phyloP scores from a whole-genome alignment of 192 early-diverging fungal genomes.

The Coemansia javaensis region DNA sequence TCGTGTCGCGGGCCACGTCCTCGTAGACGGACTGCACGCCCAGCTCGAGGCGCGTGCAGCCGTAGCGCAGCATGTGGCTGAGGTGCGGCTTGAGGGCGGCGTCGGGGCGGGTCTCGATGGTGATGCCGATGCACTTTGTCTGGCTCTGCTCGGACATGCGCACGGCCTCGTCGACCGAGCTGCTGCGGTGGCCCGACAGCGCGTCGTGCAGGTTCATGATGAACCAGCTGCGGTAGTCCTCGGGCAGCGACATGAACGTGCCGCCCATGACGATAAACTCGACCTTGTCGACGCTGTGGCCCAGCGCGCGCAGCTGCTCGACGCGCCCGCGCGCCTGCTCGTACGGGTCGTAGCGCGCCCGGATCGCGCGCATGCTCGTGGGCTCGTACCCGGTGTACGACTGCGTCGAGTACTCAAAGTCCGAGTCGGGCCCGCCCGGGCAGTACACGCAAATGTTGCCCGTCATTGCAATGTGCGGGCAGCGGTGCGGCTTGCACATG shows the following conservation, averaged over 20 bases:
- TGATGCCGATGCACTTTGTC: slow-evolving; percentile 98
- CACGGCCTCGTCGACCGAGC: slow-evolving; percentile 96
- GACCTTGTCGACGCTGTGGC: slow-evolving; percentile 96
- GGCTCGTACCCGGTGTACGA: slow-evolving; percentile 99
- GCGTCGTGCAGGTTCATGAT: slow-evolving; percentile 96
- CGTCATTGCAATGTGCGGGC: slow-evolving; percentile 99
- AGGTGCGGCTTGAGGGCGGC: slow-evolving; percentile 97
- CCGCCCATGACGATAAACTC: slow-evolving; percentile 99
- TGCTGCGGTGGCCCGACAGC: slow-evolving; percentile 84
- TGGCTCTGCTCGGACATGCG: slow-evolving; percentile 92
- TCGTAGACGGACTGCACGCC: slow-evolving; percentile 99
- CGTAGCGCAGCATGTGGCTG: slow-evolving; percentile 97
- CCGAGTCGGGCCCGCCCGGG: slow-evolving; percentile 97
- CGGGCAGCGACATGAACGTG: slow-evolving; percentile 94
- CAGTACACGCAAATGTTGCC: slow-evolving; percentile 99
- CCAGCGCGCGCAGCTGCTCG: slow-evolving; percentile 88
- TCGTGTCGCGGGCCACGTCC: slow-evolving; percentile 98
- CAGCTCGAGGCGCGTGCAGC: slow-evolving; percentile 96
- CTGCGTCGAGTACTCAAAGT: slow-evolving; percentile 99
- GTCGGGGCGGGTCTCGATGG: slow-evolving; percentile 98
- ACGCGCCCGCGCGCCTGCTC: slow-evolving; percentile 93
- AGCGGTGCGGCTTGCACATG: slow-evolving; percentile 78
- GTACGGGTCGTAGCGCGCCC: slow-evolving; percentile 95
- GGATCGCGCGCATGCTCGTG: slow-evolving; percentile 96
- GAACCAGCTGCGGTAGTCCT: slow-evolving; percentile 98